A percentile compares a stretch with the other conserved stretches of the same genome.
These are phyloP conservation scores for Mrakia frigida DNA, from an alignment of 768 basidiomycete species.

Conservation along the genomic window DNA sequence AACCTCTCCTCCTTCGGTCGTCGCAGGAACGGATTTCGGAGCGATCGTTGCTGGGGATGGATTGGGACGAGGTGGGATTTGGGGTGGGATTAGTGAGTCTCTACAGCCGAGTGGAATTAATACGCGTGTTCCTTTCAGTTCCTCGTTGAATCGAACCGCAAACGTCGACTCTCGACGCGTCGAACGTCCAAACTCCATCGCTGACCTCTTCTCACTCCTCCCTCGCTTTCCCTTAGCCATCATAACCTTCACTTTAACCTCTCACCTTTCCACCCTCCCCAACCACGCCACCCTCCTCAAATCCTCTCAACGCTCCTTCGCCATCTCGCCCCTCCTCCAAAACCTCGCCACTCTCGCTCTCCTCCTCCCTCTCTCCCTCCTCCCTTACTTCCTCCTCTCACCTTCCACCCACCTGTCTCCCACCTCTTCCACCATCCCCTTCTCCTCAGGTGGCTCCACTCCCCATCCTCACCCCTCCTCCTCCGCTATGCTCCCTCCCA, in stretches of 20 bases:
- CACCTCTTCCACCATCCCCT: no score
- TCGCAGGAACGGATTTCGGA: slow-evolving; percentile 12
- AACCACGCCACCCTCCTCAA: slow-evolving; percentile 25
- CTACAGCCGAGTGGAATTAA: neutral
- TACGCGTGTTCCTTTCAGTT: neutral
- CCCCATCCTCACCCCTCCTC: no score
- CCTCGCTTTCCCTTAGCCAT: neutral
- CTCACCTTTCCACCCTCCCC: slow-evolving; percentile 29
- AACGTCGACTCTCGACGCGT: neutral
- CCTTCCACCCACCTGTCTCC: neutral
- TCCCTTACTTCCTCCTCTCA: slow-evolving; percentile 26
- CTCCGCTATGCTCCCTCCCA: slow-evolving; percentile 1
- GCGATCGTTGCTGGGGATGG: slow-evolving; percentile 19
- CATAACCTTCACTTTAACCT: slow-evolving; percentile 17
- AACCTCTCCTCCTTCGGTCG: neutral
- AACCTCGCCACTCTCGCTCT: slow-evolving; percentile 14
- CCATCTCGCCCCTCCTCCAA: slow-evolving; percentile 25
- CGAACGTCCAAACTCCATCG: neutral
- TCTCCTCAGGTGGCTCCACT: no score
- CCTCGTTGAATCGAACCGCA: neutral
- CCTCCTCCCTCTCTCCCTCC: slow-evolving; percentile 25
- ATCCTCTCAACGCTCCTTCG: slow-evolving; percentile 27
- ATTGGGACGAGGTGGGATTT: slow-evolving; percentile 4
- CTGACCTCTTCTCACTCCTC: neutral
- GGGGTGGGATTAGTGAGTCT: slow-evolving; percentile 31